phyloP scores from a whole-genome alignment of 1,284 basidiomycete genomes.

The Violaceomyces palustris region DNA sequence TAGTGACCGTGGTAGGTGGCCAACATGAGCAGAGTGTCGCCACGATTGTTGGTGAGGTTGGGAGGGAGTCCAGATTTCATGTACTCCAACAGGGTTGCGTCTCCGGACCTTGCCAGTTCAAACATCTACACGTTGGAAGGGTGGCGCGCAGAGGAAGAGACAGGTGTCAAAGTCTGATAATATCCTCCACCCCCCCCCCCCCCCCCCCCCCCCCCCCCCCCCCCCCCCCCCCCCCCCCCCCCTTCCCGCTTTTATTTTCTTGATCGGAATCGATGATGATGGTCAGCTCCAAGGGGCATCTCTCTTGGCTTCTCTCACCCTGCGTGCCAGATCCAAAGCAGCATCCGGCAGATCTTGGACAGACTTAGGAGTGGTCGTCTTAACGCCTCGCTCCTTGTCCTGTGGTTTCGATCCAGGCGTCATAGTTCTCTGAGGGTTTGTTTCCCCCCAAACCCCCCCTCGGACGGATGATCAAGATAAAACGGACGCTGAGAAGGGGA shows the following conservation, averaged over 20 bases:
- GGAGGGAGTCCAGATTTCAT: slow-evolving; percentile 69
- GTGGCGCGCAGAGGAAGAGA: background rate
- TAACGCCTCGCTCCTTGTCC: background rate
- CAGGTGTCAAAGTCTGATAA: too few species aligned
- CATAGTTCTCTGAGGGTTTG: background rate
- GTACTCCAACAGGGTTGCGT: slow-evolving; percentile 57
- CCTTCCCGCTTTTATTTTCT: background rate
- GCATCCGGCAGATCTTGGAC: slow-evolving; percentile 15
- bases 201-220: background rate
- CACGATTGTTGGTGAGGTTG: slow-evolving; percentile 66
- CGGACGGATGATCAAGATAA: too few species aligned
- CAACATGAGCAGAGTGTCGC: slow-evolving; percentile 65
- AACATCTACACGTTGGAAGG: slow-evolving; percentile 59
- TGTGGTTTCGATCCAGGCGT: slow-evolving; percentile 1
- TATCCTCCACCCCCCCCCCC: background rate
- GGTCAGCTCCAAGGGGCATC: background rate
- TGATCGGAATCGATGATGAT: background rate
- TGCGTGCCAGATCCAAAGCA: slow-evolving; percentile 17
- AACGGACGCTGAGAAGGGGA: too few species aligned
- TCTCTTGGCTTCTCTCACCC: slow-evolving; percentile 6
- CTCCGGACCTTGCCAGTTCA: slow-evolving; percentile 66
- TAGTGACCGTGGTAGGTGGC: slow-evolving; percentile 72
- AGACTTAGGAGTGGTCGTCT: slow-evolving; percentile 1
- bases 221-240: background rate
- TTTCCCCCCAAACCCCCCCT: too few species aligned